Evolutionary conservation across 1,139 yeast genomes (phyloP).

Genomic region (Debaryomycetaceae sp.): DNA sequence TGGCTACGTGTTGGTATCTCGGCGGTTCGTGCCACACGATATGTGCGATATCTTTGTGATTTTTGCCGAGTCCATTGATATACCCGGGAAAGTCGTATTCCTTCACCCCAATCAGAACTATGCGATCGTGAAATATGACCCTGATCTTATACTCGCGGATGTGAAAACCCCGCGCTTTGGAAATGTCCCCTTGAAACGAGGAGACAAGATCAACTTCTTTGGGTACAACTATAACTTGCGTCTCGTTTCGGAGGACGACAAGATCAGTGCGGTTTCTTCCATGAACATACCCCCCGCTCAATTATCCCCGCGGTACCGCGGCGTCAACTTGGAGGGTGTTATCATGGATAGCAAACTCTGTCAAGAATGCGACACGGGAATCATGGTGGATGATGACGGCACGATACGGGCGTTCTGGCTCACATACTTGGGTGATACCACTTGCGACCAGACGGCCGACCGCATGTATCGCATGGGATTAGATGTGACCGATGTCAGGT

Average conservation of each 20-base stretch:
- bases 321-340: constrained; percentile 71
- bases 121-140: constrained; percentile 77
- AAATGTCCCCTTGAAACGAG: constrained; percentile 51
- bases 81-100: constrained; percentile 74
- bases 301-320: constrained; percentile 71
- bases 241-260: constrained; percentile 64
- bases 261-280: constrained; percentile 66
- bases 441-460: constrained; percentile 37
- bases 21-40: constrained; percentile 77
- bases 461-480: constrained; percentile 70
- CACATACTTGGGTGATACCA: constrained; percentile 63
- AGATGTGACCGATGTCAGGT: constrained; percentile 54
- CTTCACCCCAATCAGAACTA: constrained; percentile 84
- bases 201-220: constrained; percentile 64
- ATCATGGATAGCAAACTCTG: constrained; percentile 65
- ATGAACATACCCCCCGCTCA: constrained; percentile 63
- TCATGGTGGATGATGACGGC: constrained; percentile 70
- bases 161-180: constrained; percentile 55
- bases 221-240: constrained; percentile 71
- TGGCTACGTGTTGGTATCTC: constrained; percentile 73
- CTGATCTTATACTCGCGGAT: constrained; percentile 37
- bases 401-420: constrained; percentile 78
- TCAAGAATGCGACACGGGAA: constrained; percentile 71
- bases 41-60: constrained; percentile 69
- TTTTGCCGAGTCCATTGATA: constrained; percentile 75